These are phyloP conservation scores for Pontederia crassipes DNA, from an alignment of 176 grass and related monocot genomes.

Conservation along the genomic window DNA sequence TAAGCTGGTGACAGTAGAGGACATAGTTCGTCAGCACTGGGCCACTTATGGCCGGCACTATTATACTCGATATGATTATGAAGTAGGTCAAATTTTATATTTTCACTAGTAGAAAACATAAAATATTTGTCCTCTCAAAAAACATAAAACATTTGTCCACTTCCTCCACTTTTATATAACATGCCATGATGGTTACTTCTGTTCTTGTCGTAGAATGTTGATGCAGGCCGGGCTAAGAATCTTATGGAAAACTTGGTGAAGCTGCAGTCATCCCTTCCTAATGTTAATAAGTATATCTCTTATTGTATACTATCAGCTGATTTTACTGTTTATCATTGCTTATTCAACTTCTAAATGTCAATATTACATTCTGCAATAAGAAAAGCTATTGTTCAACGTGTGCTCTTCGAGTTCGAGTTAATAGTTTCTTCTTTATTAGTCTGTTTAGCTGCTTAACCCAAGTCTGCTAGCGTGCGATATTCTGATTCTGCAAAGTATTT, in stretches of 20 bases:
- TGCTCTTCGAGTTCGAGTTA: too few species aligned
- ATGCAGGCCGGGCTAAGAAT: constrained; percentile 72
- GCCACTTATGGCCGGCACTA: constrained; percentile 91
- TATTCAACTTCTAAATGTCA: too few species aligned
- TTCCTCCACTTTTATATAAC: constrained; percentile 4
- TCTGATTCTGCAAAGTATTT: too few species aligned
- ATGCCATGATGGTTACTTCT: constrained; percentile 12
- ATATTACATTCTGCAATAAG: too few species aligned
- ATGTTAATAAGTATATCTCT: constrained; percentile 72
- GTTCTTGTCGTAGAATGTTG: constrained; percentile 75
- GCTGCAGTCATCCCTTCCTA: constrained; percentile 66
- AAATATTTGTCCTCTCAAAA: neutral
- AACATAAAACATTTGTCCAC: constrained; percentile 1
- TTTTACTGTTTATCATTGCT: too few species aligned
- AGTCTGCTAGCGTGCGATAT: too few species aligned
- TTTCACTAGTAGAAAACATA: neutral
- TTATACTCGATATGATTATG: constrained; percentile 97
- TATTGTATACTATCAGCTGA: too few species aligned
- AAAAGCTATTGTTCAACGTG: too few species aligned
- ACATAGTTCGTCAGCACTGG: constrained; percentile 93
- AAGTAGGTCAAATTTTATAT: constrained; percentile 35
- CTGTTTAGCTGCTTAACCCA: too few species aligned
- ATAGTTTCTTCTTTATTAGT: too few species aligned
- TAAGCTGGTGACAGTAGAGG: constrained; percentile 77
- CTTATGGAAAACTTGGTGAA: constrained; percentile 75